phyloP scores from a whole-genome alignment of 192 early-diverging fungal genomes.

The Phycomyces blakesleeanus region DNA sequence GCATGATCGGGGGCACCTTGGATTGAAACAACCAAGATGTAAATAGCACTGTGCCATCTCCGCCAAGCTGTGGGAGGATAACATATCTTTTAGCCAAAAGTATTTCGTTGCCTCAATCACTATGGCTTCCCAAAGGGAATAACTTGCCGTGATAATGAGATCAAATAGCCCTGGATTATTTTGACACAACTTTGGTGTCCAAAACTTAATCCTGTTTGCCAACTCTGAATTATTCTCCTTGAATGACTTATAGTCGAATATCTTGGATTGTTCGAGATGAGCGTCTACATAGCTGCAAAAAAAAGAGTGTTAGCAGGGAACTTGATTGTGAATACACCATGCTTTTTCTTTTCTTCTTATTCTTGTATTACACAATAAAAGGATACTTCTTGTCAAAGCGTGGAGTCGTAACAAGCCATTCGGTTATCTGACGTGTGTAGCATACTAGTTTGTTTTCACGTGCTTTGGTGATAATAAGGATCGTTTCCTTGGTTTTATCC shows the following conservation, averaged over 20 bases:
- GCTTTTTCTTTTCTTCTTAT: no score
- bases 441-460: slow-evolving; percentile 58
- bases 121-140: no score
- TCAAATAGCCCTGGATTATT: slow-evolving; percentile 69
- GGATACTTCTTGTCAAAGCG: slow-evolving; percentile 38
- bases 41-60: slow-evolving; percentile 93
- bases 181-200: slow-evolving; percentile 72
- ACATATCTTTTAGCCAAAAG: background rate
- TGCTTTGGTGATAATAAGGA: slow-evolving; percentile 76
- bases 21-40: slow-evolving; percentile 88
- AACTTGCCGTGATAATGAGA: slow-evolving; percentile 74
- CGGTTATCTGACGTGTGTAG: slow-evolving; percentile 61
- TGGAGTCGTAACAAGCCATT: slow-evolving; percentile 56
- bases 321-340: no score
- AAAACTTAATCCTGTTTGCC: slow-evolving; percentile 56
- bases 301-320: background rate
- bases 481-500: slow-evolving; percentile 27
- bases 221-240: slow-evolving; percentile 37
- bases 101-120: no score
- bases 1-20: slow-evolving; percentile 86
- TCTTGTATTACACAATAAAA: slow-evolving; percentile 41
- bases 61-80: slow-evolving; percentile 62
- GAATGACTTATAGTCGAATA: slow-evolving; percentile 46
- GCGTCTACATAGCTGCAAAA: slow-evolving; percentile 57
- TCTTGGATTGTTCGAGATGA: slow-evolving; percentile 48